Conservation (phyloP, 1,139 yeast genomes). For the Pichia sp. region DNA sequence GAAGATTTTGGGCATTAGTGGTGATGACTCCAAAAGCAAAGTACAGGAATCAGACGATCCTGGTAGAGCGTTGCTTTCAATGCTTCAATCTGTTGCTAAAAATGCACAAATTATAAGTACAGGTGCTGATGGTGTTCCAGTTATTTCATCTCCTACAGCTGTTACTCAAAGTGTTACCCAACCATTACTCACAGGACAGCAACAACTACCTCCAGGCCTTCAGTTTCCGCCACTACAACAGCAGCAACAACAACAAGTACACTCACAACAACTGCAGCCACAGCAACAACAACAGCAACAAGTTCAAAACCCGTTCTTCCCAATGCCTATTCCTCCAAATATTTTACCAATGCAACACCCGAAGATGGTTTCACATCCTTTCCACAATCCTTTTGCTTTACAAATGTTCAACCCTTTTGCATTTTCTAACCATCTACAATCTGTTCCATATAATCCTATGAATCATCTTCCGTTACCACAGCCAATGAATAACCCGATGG, state of each 20-base stretch:
- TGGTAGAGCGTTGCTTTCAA: conserved; percentile 68
- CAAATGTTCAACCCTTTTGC: conserved; percentile 28
- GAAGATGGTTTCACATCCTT: conserved; percentile 20
- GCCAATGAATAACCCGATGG: conserved; percentile 20
- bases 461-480: conserved; percentile 17
- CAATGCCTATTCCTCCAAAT: conserved; percentile 20
- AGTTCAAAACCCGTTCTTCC: conserved; percentile 21
- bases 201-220: not conserved
- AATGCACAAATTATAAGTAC: conserved; percentile 21
- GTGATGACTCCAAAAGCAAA: conserved; percentile 10
- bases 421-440: not conserved
- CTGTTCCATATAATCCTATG: conserved; percentile 10
- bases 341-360: conserved; percentile 10
- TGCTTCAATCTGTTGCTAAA: conserved; percentile 49
- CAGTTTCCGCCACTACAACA: conserved; percentile 5
- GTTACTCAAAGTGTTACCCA: conserved; percentile 9
- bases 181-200: not conserved
- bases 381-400: conserved; percentile 23
- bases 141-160: conserved; percentile 4
- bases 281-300: conserved; percentile 15
- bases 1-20: conserved; percentile 47
- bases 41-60: conserved; percentile 45
- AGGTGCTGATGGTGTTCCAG: conserved; percentile 6
- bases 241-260: not conserved
- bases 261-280: conserved; percentile 16